Evolutionary conservation across 768 basidiomycete species (phyloP), one percentile per base, ranked within the genome.

Genomic region (Leccinum variicolor): DNA sequence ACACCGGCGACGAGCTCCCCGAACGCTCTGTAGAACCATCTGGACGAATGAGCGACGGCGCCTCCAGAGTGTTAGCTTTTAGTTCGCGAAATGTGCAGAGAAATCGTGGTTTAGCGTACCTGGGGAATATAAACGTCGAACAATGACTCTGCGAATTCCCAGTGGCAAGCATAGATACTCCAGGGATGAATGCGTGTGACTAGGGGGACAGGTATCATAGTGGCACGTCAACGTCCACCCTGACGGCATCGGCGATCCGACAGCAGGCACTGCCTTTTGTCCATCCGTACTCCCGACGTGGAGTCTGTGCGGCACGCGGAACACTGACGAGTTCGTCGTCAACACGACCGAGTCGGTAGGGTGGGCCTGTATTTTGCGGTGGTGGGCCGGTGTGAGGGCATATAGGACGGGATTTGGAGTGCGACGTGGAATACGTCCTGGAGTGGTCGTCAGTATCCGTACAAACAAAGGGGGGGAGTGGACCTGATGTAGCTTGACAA

Each of bases 231-330:
- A 25, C 0, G 82, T 83, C 76, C 81, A 86, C 73, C 0, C 96
- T 96, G 10, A 85, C 80, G 1, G 90, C 96, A 84, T 88, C 7
- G 90, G 90, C 2, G 94, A 89, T 2, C 90, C 94, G 39, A 98
- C 76, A 4, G 94, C 92, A 26, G 97, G 90, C 0, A 92, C 90
- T 4, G 91, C 94, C 67, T 96, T 95, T 62, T 86, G 86, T 1
- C 85, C 82, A 61, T 94, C 92, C 13, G 79, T 79, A 50, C 85
- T 83, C 6, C 88, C 87, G 17, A 89, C 77, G 25, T 89, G 89
- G 45, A 91, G 69, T 39, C 86, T 78, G 60, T 85, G 86, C 15
- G 80, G 69, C 3, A 80, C 80, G 23, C 81, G 78, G 55, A 86
- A 76, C 1, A 81, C 79, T 11, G 82, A 78, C 0, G 89, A 87